These are phyloP conservation scores for Pseudoturritis turrita DNA, from an alignment of 345 rosid species.

Conservation along the genomic window DNA sequence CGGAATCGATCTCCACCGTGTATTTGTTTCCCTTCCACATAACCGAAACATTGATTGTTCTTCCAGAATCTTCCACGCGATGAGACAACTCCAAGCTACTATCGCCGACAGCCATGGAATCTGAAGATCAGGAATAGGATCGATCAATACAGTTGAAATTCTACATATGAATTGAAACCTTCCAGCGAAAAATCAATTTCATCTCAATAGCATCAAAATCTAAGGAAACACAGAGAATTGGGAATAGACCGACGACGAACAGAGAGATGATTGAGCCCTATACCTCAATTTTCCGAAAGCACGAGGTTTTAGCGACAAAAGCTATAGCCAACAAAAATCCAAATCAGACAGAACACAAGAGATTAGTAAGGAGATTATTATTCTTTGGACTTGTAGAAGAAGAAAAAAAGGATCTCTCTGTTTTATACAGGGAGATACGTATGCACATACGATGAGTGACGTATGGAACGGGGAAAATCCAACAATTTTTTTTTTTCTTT, in stretches of 20 bases:
- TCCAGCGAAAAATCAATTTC: background rate
- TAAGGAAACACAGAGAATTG: too few relatives aligned
- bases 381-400: background rate
- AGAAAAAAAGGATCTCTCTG: background rate
- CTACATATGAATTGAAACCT: background rate
- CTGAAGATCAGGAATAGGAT: background rate
- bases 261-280: background rate
- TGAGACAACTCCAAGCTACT: conserved; percentile 17
- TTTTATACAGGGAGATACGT: background rate
- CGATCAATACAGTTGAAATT: background rate
- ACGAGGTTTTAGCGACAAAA: background rate
- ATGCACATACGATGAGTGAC: conserved; percentile 2
- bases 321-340: background rate
- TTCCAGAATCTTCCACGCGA: conserved; percentile 41
- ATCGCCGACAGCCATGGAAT: conserved; percentile 12
- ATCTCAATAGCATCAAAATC: too few relatives aligned
- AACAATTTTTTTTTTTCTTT: too few relatives aligned
- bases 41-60: conserved; percentile 38
- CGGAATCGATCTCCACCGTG: conserved; percentile 44
- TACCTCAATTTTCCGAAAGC: background rate
- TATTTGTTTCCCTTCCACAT: conserved; percentile 77
- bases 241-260: background rate
- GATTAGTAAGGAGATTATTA: background rate
- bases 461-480: background rate
- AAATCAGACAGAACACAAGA: background rate